Percentiles rank a stretch among this genome's conserved stretches.
Conservation (phyloP, 306 rosid species). For the Lathyrus aphaca region DNA sequence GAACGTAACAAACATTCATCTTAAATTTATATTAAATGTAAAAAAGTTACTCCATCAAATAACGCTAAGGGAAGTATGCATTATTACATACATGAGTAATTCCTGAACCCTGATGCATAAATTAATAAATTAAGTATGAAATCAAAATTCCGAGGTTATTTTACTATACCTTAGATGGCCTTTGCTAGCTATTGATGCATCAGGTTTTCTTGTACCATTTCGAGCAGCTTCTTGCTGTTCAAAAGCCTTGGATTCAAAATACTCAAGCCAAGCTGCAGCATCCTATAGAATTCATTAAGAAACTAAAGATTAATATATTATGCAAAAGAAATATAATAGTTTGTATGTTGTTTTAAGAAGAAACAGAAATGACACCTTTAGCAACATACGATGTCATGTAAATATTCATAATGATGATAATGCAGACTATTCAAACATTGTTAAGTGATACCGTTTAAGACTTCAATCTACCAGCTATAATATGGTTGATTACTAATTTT, state of each 20-base stretch:
- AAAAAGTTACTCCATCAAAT: constrained; percentile 1
- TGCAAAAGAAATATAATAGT: not conserved
- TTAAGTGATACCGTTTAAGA: constrained; percentile 26
- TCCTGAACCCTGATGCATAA: constrained; percentile 30
- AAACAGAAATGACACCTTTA: not conserved
- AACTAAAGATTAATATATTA: constrained; percentile 30
- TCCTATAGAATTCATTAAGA: constrained; percentile 62
- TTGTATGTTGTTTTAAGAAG: not conserved
- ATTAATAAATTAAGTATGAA: constrained; percentile 10
- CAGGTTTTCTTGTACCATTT: constrained; percentile 95
- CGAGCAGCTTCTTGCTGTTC: constrained; percentile 99
- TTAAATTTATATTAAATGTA: constrained; percentile 15
- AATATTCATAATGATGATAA: constrained; percentile 3
- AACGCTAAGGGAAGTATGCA: constrained; percentile 4
- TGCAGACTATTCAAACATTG: constrained; percentile 8
- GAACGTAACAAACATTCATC: constrained; percentile 18
- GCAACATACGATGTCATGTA: not conserved
- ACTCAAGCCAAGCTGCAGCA: constrained; percentile 99
- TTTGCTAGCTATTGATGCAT: constrained; percentile 97
- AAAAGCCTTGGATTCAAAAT: constrained; percentile 98
- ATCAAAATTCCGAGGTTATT: constrained; percentile 29
- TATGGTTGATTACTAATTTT: not conserved
- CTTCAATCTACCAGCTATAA: constrained; percentile 21
- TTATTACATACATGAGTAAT: constrained; percentile 12
- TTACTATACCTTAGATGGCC: constrained; percentile 86